Evolutionary conservation across 345 rosid genomes (phyloP).

Genomic region (Citrus reticulata): DNA sequence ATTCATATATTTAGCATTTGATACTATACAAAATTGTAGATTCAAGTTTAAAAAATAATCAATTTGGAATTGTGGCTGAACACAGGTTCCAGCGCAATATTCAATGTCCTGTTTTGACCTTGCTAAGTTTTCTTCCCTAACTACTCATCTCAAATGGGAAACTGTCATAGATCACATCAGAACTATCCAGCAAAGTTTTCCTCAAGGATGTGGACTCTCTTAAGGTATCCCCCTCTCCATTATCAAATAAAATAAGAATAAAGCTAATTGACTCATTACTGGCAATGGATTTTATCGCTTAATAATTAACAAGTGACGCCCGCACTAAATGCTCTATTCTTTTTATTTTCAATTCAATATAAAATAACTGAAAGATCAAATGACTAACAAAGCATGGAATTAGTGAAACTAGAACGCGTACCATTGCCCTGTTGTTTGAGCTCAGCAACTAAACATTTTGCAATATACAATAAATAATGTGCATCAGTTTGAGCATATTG

Average conservation of each 20-base stretch:
- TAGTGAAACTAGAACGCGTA: constrained; percentile 25
- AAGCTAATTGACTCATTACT: neutral
- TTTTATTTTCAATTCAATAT: neutral
- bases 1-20: constrained; percentile 41
- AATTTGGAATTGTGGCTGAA: neutral
- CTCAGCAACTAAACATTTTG: constrained; percentile 54
- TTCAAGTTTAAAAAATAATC: constrained; percentile 2
- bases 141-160: neutral
- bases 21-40: constrained; percentile 19
- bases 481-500: constrained; percentile 82
- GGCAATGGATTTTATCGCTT: neutral
- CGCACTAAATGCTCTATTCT: neutral
- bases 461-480: constrained; percentile 74
- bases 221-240: neutral
- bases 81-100: neutral
- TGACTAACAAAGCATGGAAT: neutral
- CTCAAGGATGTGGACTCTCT: neutral
- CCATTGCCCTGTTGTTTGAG: constrained; percentile 62
- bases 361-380: constrained; percentile 13
- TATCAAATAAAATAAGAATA: neutral
- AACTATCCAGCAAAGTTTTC: neutral
- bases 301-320: neutral
- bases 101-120: neutral
- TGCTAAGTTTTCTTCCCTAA: neutral
- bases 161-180: neutral